Evolutionary conservation across 352 stramenopile species (phyloP).

Genomic region (Globisporangium echinulatum): DNA sequence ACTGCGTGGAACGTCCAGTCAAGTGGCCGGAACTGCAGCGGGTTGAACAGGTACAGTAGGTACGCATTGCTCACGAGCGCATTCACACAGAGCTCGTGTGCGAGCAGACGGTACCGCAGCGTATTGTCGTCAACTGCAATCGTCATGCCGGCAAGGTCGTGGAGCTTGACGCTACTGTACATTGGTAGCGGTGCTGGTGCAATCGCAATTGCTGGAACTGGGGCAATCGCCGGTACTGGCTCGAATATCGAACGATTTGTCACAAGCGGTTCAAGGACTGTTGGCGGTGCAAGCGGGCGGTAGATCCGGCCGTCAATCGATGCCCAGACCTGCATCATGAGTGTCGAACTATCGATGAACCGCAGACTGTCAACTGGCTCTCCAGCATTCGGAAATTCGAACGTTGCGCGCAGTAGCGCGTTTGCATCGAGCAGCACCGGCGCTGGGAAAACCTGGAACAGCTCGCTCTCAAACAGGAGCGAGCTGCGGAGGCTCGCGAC

Average conservation of each 20-base stretch:
- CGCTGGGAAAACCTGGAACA: conserved; percentile 80
- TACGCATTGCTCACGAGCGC: conserved; percentile 82
- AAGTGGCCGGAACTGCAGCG: conserved; percentile 67
- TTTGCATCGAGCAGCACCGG: conserved; percentile 78
- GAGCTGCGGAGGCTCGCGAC: conserved; percentile 67
- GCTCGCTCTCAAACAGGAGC: conserved; percentile 81
- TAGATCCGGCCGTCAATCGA: conserved; percentile 81
- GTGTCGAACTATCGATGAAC: conserved; percentile 55
- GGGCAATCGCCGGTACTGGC: conserved; percentile 3
- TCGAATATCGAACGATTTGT: neutral
- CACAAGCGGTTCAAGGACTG: conserved; percentile 29
- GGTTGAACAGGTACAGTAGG: conserved; percentile 85
- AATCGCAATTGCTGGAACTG: neutral
- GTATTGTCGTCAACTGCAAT: conserved; percentile 84
- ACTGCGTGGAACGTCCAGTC: conserved; percentile 77
- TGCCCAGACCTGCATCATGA: conserved; percentile 87
- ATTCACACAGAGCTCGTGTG: conserved; percentile 66
- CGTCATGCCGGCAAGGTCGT: conserved; percentile 82
- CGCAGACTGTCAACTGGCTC: neutral
- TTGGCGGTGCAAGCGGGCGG: conserved; percentile 58
- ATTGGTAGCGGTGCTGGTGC: conserved; percentile 4
- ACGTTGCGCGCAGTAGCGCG: conserved; percentile 55
- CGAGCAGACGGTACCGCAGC: conserved; percentile 56
- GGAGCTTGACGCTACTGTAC: conserved; percentile 53
- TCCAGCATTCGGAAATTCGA: conserved; percentile 33